Evolutionary conservation across 176 grass and related monocot genomes (phyloP).

Genomic region (Phragmites australis): DNA sequence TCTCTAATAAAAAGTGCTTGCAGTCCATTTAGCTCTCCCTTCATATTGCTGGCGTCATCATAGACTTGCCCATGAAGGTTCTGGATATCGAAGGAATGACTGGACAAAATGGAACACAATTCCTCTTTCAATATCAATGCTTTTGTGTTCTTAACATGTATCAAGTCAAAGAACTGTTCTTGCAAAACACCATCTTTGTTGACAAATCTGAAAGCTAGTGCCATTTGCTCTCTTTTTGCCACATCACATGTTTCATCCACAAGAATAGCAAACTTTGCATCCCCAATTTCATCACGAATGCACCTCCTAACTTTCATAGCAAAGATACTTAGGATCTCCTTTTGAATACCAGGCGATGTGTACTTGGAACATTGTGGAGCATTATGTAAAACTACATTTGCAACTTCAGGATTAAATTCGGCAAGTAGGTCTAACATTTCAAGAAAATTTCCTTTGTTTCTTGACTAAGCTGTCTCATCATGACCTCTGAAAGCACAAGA

Average conservation of each 20-base stretch:
- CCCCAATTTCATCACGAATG: slow-evolving; percentile 10
- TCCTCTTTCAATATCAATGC: slow-evolving; percentile 16
- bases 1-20: neutral
- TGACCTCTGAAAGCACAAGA: slow-evolving; percentile 31
- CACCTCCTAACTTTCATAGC: neutral
- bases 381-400: neutral
- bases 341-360: neutral
- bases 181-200: neutral
- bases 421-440: neutral
- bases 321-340: neutral
- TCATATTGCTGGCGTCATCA: slow-evolving; percentile 40
- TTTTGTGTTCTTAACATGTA: slow-evolving; percentile 13
- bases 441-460: neutral
- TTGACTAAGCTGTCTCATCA: slow-evolving; percentile 11
- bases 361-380: neutral
- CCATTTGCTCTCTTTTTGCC: slow-evolving; percentile 27
- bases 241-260: slow-evolving; percentile 42
- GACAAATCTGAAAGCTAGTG: slow-evolving; percentile 13
- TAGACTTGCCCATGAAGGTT: slow-evolving; percentile 23
- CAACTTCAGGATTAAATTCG: neutral
- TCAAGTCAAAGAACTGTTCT: slow-evolving; percentile 5
- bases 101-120: neutral
- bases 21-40: neutral
- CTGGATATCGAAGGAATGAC: slow-evolving; percentile 11
- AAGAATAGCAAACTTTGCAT: slow-evolving; percentile 29